These are phyloP conservation scores for Cyberlindnera euphorbiiphila DNA, from an alignment of 805 yeast genomes.

Conservation along the genomic window DNA sequence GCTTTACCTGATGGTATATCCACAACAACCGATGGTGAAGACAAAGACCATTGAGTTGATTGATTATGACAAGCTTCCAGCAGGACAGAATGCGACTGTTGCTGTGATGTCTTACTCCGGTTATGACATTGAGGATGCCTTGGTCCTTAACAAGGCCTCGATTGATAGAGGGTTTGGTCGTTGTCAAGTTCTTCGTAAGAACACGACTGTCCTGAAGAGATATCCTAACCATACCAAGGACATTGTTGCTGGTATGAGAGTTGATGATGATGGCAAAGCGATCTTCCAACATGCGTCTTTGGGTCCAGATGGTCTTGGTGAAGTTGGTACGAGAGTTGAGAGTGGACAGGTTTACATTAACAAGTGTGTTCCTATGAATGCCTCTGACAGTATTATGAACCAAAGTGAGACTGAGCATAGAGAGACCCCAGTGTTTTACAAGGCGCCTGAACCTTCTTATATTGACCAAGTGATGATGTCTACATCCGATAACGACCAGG, in stretches of 20 bases:
- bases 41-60: slow-evolving; percentile 94
- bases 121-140: slow-evolving; percentile 98
- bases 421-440: slow-evolving; percentile 87
- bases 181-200: slow-evolving; percentile 91
- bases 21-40: slow-evolving; percentile 99
- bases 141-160: slow-evolving; percentile 89
- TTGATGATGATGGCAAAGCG: slow-evolving; percentile 75
- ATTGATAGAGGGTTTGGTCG: slow-evolving; percentile 97
- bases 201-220: slow-evolving; percentile 82
- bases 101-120: slow-evolving; percentile 99
- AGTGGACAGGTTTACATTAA: slow-evolving; percentile 94
- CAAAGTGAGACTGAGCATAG: slow-evolving; percentile 54
- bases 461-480: slow-evolving; percentile 98
- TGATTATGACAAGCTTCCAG: slow-evolving; percentile 93
- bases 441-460: slow-evolving; percentile 93
- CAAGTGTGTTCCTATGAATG: slow-evolving; percentile 87
- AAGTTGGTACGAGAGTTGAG: slow-evolving; percentile 86
- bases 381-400: slow-evolving; percentile 50
- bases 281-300: slow-evolving; percentile 81
- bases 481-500: slow-evolving; percentile 92
- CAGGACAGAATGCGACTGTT: slow-evolving; percentile 98
- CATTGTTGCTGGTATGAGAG: slow-evolving; percentile 86
- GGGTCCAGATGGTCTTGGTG: slow-evolving; percentile 96
- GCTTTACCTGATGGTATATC: slow-evolving; percentile 94
- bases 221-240: slow-evolving; percentile 94